Evolutionary conservation across 768 basidiomycete genomes (phyloP).

Genomic region (Artomyces pyxidatus): DNA sequence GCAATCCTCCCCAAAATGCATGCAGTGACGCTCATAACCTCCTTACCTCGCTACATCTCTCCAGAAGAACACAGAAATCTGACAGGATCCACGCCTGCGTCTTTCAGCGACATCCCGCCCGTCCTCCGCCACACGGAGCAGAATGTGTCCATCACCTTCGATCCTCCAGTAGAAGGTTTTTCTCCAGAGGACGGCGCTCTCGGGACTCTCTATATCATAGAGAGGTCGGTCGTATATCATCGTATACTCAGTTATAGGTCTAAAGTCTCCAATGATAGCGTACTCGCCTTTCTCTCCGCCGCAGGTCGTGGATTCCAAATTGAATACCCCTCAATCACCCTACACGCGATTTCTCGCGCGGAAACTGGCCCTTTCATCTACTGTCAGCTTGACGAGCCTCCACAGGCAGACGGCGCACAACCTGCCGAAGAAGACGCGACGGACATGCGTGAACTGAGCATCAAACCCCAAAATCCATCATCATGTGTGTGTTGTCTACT

Average conservation of each 20-base stretch:
- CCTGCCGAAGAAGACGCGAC: slow-evolving; percentile 34
- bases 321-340: slow-evolving; percentile 81
- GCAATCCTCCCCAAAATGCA: too few species aligned
- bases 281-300: slow-evolving; percentile 67
- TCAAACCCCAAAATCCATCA: slow-evolving; percentile 52
- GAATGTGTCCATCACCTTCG: slow-evolving; percentile 58
- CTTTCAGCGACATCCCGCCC: slow-evolving; percentile 81
- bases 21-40: slow-evolving; percentile 27
- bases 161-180: slow-evolving; percentile 62
- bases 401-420: slow-evolving; percentile 17
- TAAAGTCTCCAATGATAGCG: slow-evolving; percentile 32
- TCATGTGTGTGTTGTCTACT: slow-evolving; percentile 43
- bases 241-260: slow-evolving; percentile 4
- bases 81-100: slow-evolving; percentile 72
- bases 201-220: slow-evolving; percentile 79
- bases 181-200: slow-evolving; percentile 37
- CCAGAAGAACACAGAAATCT: slow-evolving; percentile 61
- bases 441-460: slow-evolving; percentile 73
- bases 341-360: slow-evolving; percentile 85
- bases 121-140: slow-evolving; percentile 69
- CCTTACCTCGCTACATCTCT: slow-evolving; percentile 39
- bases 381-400: slow-evolving; percentile 85
- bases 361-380: slow-evolving; percentile 68
- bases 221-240: slow-evolving; percentile 47
- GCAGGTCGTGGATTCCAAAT: slow-evolving; percentile 73